These are phyloP conservation scores for Multifurca ochricompacta DNA, from an alignment of 768 basidiomycete species.

Conservation along the genomic window DNA sequence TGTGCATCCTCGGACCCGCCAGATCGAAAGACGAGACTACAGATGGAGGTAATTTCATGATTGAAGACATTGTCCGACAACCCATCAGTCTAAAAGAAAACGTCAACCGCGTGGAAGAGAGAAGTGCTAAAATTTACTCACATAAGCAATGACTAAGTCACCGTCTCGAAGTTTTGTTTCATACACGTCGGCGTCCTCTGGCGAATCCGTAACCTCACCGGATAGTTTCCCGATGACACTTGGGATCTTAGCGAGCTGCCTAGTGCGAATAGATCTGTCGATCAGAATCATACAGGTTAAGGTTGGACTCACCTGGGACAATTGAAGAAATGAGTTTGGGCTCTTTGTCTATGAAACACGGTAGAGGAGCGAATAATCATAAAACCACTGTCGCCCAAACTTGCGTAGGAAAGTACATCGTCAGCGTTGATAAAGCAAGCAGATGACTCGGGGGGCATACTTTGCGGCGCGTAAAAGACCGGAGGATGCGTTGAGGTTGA, in stretches of 20 bases:
- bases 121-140: constrained; percentile 23
- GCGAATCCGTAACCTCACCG: constrained; percentile 30
- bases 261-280: constrained; percentile 5
- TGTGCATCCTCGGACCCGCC: constrained; percentile 44
- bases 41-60: constrained; percentile 62
- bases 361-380: constrained; percentile 61
- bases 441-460: constrained; percentile 34
- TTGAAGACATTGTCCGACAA: constrained; percentile 55
- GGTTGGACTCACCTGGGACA: constrained; percentile 38
- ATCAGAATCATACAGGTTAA: background rate
- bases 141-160: constrained; percentile 44
- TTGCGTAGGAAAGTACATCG: constrained; percentile 25
- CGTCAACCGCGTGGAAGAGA: background rate
- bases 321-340: constrained; percentile 41
- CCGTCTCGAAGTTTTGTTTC: constrained; percentile 45
- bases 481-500: constrained; percentile 67
- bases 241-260: constrained; percentile 34
- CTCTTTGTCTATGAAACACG: constrained; percentile 41
- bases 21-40: constrained; percentile 45
- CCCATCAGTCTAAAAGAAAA: constrained; percentile 41
- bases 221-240: constrained; percentile 20
- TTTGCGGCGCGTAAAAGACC: constrained; percentile 72
- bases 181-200: constrained; percentile 36
- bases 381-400: constrained; percentile 76
- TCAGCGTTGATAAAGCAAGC: background rate